These are phyloP conservation scores for Venustampulla echinocandica DNA, from an alignment of 495 filamentous ascomycete species.

Conservation along the genomic window DNA sequence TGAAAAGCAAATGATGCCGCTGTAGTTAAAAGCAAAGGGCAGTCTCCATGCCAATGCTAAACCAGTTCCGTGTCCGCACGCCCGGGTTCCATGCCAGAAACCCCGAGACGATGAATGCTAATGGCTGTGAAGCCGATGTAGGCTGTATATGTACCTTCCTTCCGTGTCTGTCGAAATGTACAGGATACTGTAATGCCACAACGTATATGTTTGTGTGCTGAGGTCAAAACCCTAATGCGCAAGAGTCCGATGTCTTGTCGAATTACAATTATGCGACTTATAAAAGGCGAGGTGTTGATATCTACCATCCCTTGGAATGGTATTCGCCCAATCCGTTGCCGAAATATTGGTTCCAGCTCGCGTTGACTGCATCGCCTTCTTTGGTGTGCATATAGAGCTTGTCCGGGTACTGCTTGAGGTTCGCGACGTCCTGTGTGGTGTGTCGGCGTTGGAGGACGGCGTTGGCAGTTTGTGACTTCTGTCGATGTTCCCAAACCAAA, in stretches of 20 bases:
- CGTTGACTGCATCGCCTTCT: constrained; percentile 34
- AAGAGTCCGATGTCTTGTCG: constrained; percentile 1
- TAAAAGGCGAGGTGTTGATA: constrained; percentile 4
- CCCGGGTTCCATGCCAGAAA: constrained; percentile 21
- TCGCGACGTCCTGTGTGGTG: constrained; percentile 81
- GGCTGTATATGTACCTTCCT: constrained; percentile 18
- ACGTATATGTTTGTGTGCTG: constrained; percentile 16
- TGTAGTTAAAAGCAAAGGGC: constrained; percentile 10
- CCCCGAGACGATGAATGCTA: constrained; percentile 17
- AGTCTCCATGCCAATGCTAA: constrained; percentile 17
- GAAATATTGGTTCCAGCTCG: constrained; percentile 44
- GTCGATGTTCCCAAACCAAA: constrained; percentile 78
- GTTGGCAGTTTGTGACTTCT: constrained; percentile 81
- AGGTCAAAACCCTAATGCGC: constrained; percentile 7
- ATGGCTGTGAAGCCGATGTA: constrained; percentile 24
- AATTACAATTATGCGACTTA: constrained; percentile 18
- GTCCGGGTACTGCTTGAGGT: constrained; percentile 69
- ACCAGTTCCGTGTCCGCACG: constrained; percentile 12
- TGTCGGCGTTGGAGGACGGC: constrained; percentile 87
- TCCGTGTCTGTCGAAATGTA: constrained; percentile 8
- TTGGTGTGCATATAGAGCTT: constrained; percentile 38
- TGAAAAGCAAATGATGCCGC: constrained; percentile 15
- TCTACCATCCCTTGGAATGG: constrained; percentile 46
- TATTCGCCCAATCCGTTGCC: constrained; percentile 40
- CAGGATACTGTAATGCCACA: constrained; percentile 12